Base-by-base conservation (phyloP, 2,329 filamentous ascomycete genomes). In the Beauveria australis region DNA sequence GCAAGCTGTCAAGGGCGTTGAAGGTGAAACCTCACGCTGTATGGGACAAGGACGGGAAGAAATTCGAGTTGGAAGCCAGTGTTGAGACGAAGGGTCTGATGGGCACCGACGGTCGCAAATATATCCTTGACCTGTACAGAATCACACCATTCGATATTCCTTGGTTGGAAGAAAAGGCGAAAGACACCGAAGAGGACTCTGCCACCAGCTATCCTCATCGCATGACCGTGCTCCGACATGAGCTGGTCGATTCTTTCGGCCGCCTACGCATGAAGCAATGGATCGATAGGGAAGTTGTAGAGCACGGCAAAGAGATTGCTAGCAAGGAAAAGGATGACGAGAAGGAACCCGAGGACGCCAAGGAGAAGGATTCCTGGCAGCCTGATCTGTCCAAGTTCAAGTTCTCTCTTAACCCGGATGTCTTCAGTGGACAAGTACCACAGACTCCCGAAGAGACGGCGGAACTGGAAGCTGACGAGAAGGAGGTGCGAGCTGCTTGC, bases 81-180 rank as follows among this genome's bases (percentile, higher is more conserved):
- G 92, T 99, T 16, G 94, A 99, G 76, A 99, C 94, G 58, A 99
- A 99, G 79, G 94, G 94, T 58, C 80, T 99, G n/a, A 81, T 99
- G 67, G 94, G 94, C 53, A 99, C 94, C 1, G 94, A 99, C 70
- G 94, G 92, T 43, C 86, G 94, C 68, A 97, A 96, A 73, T 99
- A 99, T 71, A 91, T 97, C n/a, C 83, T 99, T 55, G 94, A 99
- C 69, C 78, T 99, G 58, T 99, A 99, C 79, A 87, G 94, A 61
- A 88, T 97, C 65, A 96, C 94, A 3, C 94, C 94, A 6, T 78
- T 97, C 61, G 94, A 99, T 73, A 86, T 97, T 60, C 75, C 82
- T 24, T 99, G 95, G 92, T 81, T 96, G 67, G 93, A 99, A 66
- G 87, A 93, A 71, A 80, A 85, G 66, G 79, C 77, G 18, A 73